Evolutionary conservation across 2,329 filamentous ascomycete species (phyloP).

Genomic region (Fusarium acutatum): DNA sequence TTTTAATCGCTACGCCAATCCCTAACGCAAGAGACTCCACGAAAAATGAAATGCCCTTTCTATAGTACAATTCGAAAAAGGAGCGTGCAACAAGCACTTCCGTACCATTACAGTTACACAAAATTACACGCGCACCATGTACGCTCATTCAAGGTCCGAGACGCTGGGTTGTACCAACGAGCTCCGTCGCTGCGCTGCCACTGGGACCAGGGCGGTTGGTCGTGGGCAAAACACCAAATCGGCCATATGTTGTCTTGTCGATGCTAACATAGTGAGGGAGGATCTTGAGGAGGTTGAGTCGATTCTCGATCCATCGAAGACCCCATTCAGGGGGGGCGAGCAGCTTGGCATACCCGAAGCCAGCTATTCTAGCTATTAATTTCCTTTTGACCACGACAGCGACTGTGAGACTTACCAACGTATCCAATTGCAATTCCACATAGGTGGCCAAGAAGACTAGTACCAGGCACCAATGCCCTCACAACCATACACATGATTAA

Average conservation of each 20-base stretch:
- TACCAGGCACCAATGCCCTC: conserved; percentile 79
- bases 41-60: conserved; percentile 19
- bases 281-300: conserved; percentile 83
- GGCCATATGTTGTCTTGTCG: conserved; percentile 94
- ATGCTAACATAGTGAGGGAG: conserved; percentile 93
- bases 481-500: conserved; percentile 79
- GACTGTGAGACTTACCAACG: conserved; percentile 68
- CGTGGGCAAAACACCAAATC: conserved; percentile 86
- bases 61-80: conserved; percentile 33
- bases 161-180: conserved; percentile 70
- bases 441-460: conserved; percentile 86
- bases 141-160: conserved; percentile 67
- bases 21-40: conserved; percentile 18
- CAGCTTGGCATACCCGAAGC: conserved; percentile 87
- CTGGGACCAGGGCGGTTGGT: conserved; percentile 49
- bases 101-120: conserved; percentile 9
- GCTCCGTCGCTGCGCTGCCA: conserved; percentile 63
- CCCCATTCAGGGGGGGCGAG: conserved; percentile 89
- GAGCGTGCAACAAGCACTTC: conserved; percentile 4
- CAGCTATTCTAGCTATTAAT: conserved; percentile 61
- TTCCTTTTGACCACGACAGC: neutral
- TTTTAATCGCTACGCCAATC: conserved; percentile 25
- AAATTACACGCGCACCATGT: conserved; percentile 8
- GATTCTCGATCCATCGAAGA: conserved; percentile 86
- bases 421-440: conserved; percentile 88